These are phyloP conservation scores for Aspergillus costaricaensis DNA, from an alignment of 2,329 filamentous ascomycete species.

Conservation along the genomic window DNA sequence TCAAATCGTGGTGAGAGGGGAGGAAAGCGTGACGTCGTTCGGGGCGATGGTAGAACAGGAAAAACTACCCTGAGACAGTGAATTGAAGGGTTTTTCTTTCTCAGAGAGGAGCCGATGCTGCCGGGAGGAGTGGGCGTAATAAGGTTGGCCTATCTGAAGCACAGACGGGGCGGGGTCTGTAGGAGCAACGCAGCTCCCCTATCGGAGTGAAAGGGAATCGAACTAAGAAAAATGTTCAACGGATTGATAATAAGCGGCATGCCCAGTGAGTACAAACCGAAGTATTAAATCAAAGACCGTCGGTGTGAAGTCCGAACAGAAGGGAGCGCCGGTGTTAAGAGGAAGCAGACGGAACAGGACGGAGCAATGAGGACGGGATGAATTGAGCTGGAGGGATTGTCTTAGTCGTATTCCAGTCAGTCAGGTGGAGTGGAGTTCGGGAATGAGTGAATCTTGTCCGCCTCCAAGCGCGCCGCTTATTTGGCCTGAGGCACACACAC, in stretches of 20 bases:
- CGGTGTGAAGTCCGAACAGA: slow-evolving; percentile 1
- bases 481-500: slow-evolving; percentile 22
- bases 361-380: slow-evolving; percentile 19
- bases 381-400: slow-evolving; percentile 7
- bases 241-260: not conserved
- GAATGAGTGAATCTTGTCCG: slow-evolving; percentile 8
- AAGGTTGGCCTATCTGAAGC: slow-evolving; percentile 32
- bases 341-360: slow-evolving; percentile 14
- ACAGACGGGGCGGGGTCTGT: slow-evolving; percentile 33
- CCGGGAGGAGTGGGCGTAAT: slow-evolving; percentile 27
- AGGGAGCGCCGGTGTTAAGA: slow-evolving; percentile 10
- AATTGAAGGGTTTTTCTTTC: slow-evolving; percentile 10
- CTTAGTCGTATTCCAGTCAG: slow-evolving; percentile 20
- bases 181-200: slow-evolving; percentile 30
- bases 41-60: slow-evolving; percentile 1
- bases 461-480: slow-evolving; percentile 6
- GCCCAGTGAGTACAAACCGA: slow-evolving; percentile 20
- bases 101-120: slow-evolving; percentile 27
- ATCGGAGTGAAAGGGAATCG: slow-evolving; percentile 25
- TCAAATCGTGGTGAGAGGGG: slow-evolving; percentile 15
- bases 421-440: slow-evolving; percentile 28
- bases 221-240: slow-evolving; percentile 23
- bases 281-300: slow-evolving; percentile 1
- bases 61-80: slow-evolving; percentile 2
- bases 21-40: slow-evolving; percentile 7